Evolutionary conservation across 2,329 filamentous ascomycete species (phyloP).

Genomic region (Aspergillus awamori): DNA sequence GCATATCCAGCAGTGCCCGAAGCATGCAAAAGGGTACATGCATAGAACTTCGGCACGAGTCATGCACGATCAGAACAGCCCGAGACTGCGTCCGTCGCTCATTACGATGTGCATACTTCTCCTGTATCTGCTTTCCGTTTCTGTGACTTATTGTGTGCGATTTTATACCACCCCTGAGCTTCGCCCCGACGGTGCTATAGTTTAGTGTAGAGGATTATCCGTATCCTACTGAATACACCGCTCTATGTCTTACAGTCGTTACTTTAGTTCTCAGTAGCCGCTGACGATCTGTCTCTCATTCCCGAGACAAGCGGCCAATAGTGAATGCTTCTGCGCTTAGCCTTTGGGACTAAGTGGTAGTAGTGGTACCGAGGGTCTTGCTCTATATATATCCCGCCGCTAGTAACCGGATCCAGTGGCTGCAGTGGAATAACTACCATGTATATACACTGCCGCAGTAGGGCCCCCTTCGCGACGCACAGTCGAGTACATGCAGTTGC

Average conservation of each 20-base stretch:
- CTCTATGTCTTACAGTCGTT: not conserved
- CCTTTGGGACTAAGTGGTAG: not conserved
- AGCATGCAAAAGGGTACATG: not conserved
- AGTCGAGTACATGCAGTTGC: not conserved
- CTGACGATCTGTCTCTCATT: constrained; percentile 1
- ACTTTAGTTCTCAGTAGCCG: not conserved
- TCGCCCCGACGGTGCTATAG: not conserved
- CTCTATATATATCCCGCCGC: constrained; percentile 1
- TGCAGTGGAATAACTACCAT: not conserved
- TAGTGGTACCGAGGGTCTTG: not conserved
- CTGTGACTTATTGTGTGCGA: not conserved
- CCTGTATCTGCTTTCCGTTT: not conserved
- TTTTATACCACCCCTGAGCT: not conserved
- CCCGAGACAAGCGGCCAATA: not conserved
- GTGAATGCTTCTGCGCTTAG: not conserved
- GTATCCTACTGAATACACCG: not conserved
- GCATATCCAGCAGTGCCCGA: not conserved
- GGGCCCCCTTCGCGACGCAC: not conserved
- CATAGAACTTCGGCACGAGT: not conserved
- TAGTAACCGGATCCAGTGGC: not conserved
- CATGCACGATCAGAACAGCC: not conserved
- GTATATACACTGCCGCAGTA: not conserved
- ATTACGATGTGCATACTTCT: not conserved
- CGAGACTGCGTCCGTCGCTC: not conserved
- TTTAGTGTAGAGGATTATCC: not conserved